Base-by-base conservation (phyloP, 179 eudicot species). In the Drosera spatulata region DNA sequence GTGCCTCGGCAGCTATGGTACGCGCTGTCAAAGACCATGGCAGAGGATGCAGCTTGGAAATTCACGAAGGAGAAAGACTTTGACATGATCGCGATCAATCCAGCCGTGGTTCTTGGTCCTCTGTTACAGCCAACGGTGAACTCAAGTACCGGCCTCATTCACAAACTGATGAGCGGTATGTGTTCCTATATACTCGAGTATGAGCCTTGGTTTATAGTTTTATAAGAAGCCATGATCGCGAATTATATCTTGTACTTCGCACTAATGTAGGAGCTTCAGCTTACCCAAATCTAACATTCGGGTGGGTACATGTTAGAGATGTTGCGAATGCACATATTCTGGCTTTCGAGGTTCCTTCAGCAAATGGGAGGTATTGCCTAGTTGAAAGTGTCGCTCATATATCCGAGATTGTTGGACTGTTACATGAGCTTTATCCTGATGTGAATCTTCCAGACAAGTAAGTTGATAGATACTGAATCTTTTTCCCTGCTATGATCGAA, bases 291-390 rank as follows among this genome's bases (percentile, higher is more conserved):
- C 7, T 50, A 50, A 3, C 53, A 10, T 50, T 4, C 53, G 11
- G 53, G 9, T 50, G 53, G 53, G 53, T 50, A 4, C 7, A 50
- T 50, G 53, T 50, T 50, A 50, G 53, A 50, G 53, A 50, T 50
- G 53, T 50, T 50, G 53, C 53, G 4, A 50, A 50, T 10, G 53
- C 53, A 50, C 53, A 50, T 13, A 13, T 50, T 13, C 53, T 10
- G 11, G 53, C 53, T 4, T 50, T 50, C 11, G 53, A 50, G 53
- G 15, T 50, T 13, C 53, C 53, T 4, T 3, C 53, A 50, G 53
- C 53, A 3, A 13, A 8, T 50, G 53, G 53, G 9, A 50, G 53
- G 15, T 50, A 50, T 50, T 50, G 53, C 9, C 4, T 50, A 3
- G 53, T 50, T 5, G 53, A 12, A 12, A 10, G 9, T 4, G 53